Base-by-base conservation (phyloP, 352 stramenopile species). In the Phytophthora litchii region DNA sequence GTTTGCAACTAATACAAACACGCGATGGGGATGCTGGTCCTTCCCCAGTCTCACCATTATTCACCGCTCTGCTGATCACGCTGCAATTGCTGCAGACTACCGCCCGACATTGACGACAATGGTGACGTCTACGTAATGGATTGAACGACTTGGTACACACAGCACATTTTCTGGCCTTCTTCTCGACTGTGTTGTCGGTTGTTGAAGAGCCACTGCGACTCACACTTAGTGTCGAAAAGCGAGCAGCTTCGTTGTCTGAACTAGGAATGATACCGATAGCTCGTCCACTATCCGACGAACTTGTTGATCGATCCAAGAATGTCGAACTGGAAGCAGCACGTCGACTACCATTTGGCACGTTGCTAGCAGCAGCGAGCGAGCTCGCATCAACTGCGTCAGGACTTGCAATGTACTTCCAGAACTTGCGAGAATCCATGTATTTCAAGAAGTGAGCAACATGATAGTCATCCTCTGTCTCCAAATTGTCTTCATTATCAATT, bases 131-230 rank as follows among this genome's bases (percentile, higher is more conserved):
- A 10, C 82, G 82, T 53, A 95, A 61, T 25, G 82, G 79, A 53
- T 91, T 93, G 58, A 95, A 95, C 52, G 72, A 86, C 72, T 93
- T 95, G 51, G 75, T 78, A 58, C 83, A 95, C 3, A 89, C 69
- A 0, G 78, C 74, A 59, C 86, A 93, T 60, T 90, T 88, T 44
- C 85, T 89, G 19, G 70, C 76, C 54, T 86, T 87, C 58, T 81
- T 80, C 54, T 78, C 71, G 20, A 6, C 8, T 45, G 16, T 8
- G 49, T 21, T 16, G 25, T 48, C 23, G 16, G 38, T 17, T 35
- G 67, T 32, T 32, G 31, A 42, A 29, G 48, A 41, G 14, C 31
- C 51, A 34, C 46, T 64, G 16, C 46, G 60, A 38, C 20, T 69
- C 9, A 34, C 25, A 20, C 58, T 71, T 38, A 46, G 52, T 25